Evolutionary conservation across 331 rosid genomes (phyloP), one percentile per base, ranked within the genome.

Genomic region (Saraca asoca): DNA sequence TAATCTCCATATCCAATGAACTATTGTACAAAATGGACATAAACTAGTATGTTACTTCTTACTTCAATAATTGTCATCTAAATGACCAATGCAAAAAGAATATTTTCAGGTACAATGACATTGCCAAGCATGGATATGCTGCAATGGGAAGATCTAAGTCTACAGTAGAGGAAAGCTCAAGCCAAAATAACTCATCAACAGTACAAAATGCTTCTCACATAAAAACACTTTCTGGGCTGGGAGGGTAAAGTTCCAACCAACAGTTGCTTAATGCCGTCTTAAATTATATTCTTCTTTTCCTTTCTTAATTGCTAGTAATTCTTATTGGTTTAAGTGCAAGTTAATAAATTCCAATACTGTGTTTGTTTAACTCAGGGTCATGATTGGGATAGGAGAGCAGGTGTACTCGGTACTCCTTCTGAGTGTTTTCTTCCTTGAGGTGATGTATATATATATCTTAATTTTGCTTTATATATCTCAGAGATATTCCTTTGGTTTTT

Each of bases 101-200:
- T 61, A 64, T 53, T 66, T 59, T 75, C 65, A 92, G 98, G 98
- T 93, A 93, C 82, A 93, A 78, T 80, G 98, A 93, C 74, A 87
- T 93, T 82, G 96, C 96, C 68, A 86, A 85, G 79, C 73, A 72
- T 75, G 98, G 96, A 60, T 90, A 84, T 85, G 89, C 85, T 57
- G 95, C 98, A 66, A 85, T 85, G 87, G 94, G 86, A 68, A 80
- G 73, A 67, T 78, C 95, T 50, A 75, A 45, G 73, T 69, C 85
- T 12, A 46, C 73, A 2, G 54, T n/a, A 58, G 82, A 69, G 53
- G 82, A 85, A 64, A 24, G 76, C 17, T 54, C 78, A 11, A 62
- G 72, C 31, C 31, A 85, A 65, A 83, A 24, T 24, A 24, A 82
- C 67, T 69, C 64, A 62, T 58, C 19, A 20, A 67, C 77, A 63